Percentiles rank a stretch among this genome's conserved stretches.
These are phyloP conservation scores for Carex kokanica DNA, from an alignment of 176 grass and related monocot species.

Conservation along the genomic window DNA sequence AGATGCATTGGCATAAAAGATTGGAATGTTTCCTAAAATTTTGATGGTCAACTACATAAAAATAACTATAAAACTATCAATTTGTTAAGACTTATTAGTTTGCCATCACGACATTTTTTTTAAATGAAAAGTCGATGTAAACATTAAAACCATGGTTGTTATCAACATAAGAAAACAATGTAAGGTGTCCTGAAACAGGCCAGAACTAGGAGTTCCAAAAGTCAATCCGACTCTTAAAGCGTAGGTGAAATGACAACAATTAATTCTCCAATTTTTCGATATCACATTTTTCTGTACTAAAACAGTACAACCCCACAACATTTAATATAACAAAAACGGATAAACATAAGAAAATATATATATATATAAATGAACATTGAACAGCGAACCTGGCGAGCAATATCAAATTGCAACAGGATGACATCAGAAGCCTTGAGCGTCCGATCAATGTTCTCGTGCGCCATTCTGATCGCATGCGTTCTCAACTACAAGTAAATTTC, in stretches of 20 bases:
- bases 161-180: background rate
- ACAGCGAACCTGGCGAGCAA: constrained; percentile 51
- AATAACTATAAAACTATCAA: background rate
- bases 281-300: background rate
- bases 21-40: background rate
- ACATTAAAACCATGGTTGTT: background rate
- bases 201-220: background rate
- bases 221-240: background rate
- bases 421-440: constrained; percentile 59
- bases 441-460: constrained; percentile 78
- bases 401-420: constrained; percentile 71
- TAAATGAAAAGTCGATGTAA: background rate
- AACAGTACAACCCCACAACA: background rate
- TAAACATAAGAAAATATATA: background rate
- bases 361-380: background rate
- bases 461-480: constrained; percentile 78
- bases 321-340: background rate
- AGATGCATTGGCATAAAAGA: background rate
- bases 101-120: background rate
- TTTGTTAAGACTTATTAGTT: background rate
- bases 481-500: constrained; percentile 43
- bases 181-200: background rate
- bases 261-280: background rate
- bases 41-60: background rate
- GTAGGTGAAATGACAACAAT: background rate